Evolutionary conservation across 1,139 yeast species (phyloP), one percentile per base, ranked within the genome.

Genomic region (Suzukiozyma palmioleophila): DNA sequence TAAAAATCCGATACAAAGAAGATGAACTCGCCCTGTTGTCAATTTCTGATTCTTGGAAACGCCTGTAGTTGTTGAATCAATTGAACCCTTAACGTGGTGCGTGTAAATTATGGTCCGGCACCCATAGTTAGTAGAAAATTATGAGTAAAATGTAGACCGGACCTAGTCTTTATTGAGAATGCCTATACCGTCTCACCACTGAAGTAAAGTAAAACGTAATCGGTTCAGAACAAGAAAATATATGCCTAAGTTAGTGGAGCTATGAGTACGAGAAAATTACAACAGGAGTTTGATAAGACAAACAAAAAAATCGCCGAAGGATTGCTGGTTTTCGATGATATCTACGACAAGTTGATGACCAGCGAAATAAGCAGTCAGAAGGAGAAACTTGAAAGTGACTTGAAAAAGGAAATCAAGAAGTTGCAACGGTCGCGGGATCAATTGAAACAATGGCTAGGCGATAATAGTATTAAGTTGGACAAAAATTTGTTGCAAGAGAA

Each of bases 241-340:
- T 18, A 18, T 18, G 22, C 22, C 4, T 18, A 18, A 18, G 7
- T 7, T 18, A 18, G 30, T 31, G 15, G 11, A 18, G 41, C 18
- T 32, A 71, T 71, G 77, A 67, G 74, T 54, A 64, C 74, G 25
- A 56, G 77, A 41, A 71, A 71, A 47, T 70, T 71, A 51, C 77
- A 71, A 55, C 77, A 71, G 64, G 99, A 94, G 71, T 88, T 92
- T 62, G 99, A 94, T 66, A 88, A 92, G 59, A 89, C 90, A 58
- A 84, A 90, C 72, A 92, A 92, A 64, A 89, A 94, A 63, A 95
- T 92, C 42, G 77, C 83, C 43, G 97, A 92, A 69, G 97, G 97
- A n/a, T 76, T 92, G 35, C 79, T 79, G 39, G 84, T 81, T 45
- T 94, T 92, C 57, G 97, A 92, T 59, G 82, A 77, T 40, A 82